These are phyloP conservation scores for Mortierella sp. DNA, from an alignment of 371 early-diverging fungal species.

Conservation along the genomic window DNA sequence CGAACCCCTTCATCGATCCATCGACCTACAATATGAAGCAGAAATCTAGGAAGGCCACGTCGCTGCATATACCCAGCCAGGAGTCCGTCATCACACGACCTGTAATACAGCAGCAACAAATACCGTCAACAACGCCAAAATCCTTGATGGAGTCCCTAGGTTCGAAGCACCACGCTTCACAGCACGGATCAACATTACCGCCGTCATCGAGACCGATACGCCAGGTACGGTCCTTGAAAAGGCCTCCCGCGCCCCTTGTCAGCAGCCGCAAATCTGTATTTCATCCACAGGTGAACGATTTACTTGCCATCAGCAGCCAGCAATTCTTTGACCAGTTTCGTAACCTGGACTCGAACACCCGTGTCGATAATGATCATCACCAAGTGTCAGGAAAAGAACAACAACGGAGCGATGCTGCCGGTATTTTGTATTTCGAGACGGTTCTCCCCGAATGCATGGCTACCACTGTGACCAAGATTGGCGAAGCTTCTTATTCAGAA, in stretches of 20 bases:
- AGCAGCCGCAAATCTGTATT: slow-evolving; percentile 22
- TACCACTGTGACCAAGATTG: slow-evolving; percentile 29
- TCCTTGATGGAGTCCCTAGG: neutral
- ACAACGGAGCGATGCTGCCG: neutral
- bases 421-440: slow-evolving; percentile 30
- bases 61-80: too few species aligned
- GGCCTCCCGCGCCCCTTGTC: slow-evolving; percentile 29
- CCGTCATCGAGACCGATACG: slow-evolving; percentile 4
- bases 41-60: too few species aligned
- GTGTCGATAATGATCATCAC: neutral
- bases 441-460: slow-evolving; percentile 21
- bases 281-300: slow-evolving; percentile 26
- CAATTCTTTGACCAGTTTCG: slow-evolving; percentile 38
- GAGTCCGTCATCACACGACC: too few species aligned
- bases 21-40: too few species aligned
- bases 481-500: slow-evolving; percentile 51
- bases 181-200: neutral
- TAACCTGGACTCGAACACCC: neutral
- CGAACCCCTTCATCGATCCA: too few species aligned
- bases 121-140: neutral
- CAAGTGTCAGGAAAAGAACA: neutral
- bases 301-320: slow-evolving; percentile 40
- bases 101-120: too few species aligned
- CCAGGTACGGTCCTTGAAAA: slow-evolving; percentile 20
- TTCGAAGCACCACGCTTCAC: neutral